Percentiles rank a stretch among this genome's conserved stretches.
Conservation (phyloP, 139 green algal genomes). For the Coccomyxa sp. region DNA sequence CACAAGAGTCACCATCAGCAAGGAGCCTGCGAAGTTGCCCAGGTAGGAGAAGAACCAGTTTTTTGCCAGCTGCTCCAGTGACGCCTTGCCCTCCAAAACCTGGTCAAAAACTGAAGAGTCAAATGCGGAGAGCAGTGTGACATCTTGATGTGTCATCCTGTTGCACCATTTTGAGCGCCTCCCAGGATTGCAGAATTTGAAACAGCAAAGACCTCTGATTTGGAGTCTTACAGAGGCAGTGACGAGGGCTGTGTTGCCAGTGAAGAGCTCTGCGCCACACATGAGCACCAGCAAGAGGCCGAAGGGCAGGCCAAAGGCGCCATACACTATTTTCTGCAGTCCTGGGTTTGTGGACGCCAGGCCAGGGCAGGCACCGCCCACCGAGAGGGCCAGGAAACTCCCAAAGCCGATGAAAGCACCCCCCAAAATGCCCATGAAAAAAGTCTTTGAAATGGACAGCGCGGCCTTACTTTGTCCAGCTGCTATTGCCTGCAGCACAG, state of each 20-base stretch:
- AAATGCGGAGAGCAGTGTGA: background rate
- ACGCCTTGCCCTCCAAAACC: constrained; percentile 9
- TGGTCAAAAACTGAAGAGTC: background rate
- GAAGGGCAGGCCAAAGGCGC: constrained; percentile 59
- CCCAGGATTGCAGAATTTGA: too few relatives aligned
- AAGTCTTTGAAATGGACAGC: constrained; percentile 12
- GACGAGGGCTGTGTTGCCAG: constrained; percentile 73
- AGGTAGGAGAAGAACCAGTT: constrained; percentile 73
- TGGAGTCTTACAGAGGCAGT: constrained; percentile 33
- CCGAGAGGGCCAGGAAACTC: constrained; percentile 51
- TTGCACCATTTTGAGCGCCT: too few relatives aligned
- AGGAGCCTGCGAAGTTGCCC: constrained; percentile 81
- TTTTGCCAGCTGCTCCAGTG: constrained; percentile 38
- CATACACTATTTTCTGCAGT: constrained; percentile 38
- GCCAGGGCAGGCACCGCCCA: constrained; percentile 50
- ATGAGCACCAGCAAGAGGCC: constrained; percentile 62
- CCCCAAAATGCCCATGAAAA: constrained; percentile 40
- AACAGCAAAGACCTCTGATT: too few relatives aligned
- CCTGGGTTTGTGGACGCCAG: constrained; percentile 47
- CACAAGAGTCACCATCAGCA: constrained; percentile 59
- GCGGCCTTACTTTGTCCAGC: constrained; percentile 17
- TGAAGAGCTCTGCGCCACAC: constrained; percentile 83
- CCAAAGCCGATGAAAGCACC: constrained; percentile 71
- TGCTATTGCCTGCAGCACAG: constrained; percentile 8
- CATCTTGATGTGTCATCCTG: background rate